Evolutionary conservation across 345 rosid genomes (phyloP).

Genomic region (Syzygium grande): DNA sequence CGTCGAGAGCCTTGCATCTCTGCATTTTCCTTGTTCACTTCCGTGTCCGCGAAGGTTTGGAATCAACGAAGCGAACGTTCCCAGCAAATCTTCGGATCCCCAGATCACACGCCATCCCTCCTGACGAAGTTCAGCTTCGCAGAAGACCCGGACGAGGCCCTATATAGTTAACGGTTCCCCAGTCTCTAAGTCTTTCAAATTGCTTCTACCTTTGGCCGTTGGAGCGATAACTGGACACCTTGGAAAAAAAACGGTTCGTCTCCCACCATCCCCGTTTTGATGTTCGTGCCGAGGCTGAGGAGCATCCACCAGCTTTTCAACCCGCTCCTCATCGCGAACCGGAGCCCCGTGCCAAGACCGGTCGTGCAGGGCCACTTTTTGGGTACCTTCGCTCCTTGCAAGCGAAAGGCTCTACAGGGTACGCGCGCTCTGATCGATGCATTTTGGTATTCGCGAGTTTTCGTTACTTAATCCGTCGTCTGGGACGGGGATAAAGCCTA

Average conservation of each 20-base stretch:
- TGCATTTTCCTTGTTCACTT: background rate
- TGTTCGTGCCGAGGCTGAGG: slow-evolving; percentile 1
- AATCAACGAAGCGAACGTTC: background rate
- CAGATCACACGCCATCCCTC: background rate
- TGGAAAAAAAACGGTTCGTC: no score
- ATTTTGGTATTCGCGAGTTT: background rate
- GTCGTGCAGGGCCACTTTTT: background rate
- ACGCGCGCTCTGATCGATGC: background rate
- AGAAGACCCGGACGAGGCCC: background rate
- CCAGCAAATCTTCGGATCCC: background rate
- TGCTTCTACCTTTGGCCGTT: background rate
- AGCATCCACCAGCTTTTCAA: background rate
- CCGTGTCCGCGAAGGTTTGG: rapidly evolving
- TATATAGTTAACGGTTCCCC: background rate
- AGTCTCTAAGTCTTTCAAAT: background rate
- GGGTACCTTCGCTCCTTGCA: background rate
- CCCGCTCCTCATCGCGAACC: background rate
- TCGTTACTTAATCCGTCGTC: background rate
- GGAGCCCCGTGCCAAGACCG: background rate
- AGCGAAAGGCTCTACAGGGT: background rate
- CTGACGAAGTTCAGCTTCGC: background rate
- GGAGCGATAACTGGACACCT: background rate
- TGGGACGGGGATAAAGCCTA: background rate
- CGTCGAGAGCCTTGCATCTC: background rate
- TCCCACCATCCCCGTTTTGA: background rate